A percentile compares a stretch with the other conserved stretches of the same genome.
These are phyloP conservation scores for Colletotrichum echinochloae DNA, from an alignment of 2,329 filamentous ascomycete genomes.

Conservation along the genomic window DNA sequence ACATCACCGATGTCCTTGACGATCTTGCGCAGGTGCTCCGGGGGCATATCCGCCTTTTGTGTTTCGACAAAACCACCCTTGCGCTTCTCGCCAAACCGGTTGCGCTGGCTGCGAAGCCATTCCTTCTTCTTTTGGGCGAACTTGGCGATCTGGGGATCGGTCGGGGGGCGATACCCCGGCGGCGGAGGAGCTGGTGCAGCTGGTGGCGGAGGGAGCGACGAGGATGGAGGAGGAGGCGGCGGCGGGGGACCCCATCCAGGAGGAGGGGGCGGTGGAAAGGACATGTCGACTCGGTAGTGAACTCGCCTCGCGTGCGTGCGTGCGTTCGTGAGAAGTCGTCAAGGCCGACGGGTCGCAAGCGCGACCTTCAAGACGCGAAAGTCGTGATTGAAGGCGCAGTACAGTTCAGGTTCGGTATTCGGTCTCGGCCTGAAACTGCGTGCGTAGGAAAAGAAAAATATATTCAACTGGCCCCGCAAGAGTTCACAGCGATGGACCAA, in stretches of 20 bases:
- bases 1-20: conserved; percentile 99
- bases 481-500: conserved; percentile 43
- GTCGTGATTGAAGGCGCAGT: conserved; percentile 28
- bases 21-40: conserved; percentile 97
- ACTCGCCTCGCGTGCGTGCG: conserved; percentile 27
- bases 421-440: conserved; percentile 12
- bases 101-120: conserved; percentile 93
- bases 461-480: conserved; percentile 39
- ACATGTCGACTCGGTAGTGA: conserved; percentile 55
- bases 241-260: conserved; percentile 67
- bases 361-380: conserved; percentile 41
- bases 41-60: conserved; percentile 98
- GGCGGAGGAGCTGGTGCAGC: conserved; percentile 78
- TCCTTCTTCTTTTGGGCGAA: conserved; percentile 99
- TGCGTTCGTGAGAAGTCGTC: conserved; percentile 33
- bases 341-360: conserved; percentile 39
- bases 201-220: conserved; percentile 68
- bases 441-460: conserved; percentile 10
- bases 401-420: conserved; percentile 36
- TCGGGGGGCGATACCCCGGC: conserved; percentile 83
- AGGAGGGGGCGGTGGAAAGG: conserved; percentile 67
- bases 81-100: conserved; percentile 95
- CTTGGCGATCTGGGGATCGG: conserved; percentile 89
- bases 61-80: conserved; percentile 97
- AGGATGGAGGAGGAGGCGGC: conserved; percentile 66